Evolutionary conservation across 106 monocot species (phyloP), one percentile per base, ranked within the genome.

Genomic region (Agapanthus africanus): DNA sequence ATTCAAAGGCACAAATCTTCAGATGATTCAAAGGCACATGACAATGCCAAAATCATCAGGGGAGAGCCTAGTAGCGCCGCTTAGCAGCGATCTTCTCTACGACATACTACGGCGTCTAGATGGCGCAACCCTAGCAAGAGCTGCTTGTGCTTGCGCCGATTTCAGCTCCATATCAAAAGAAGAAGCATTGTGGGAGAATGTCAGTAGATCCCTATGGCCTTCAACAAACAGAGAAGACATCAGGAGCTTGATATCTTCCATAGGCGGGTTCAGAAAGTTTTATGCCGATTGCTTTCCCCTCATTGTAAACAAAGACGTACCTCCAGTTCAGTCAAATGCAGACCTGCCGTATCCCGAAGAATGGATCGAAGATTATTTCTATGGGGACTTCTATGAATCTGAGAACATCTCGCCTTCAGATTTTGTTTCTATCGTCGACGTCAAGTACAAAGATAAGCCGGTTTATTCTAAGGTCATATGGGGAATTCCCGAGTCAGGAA

Each of bases 241-340:
- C 59, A 66, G 78, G 30, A 60, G 40, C 32, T 75, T 83, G 31
- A 75, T 83, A 35, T 71, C 78, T 16, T 78, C 78, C 35, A 75
- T 78, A 65, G 82, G 82, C 71, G 82, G 82, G 16, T 83, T 83
- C 75, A 74, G 82, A 63, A 78, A 78, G 41, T 83, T 83, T 51
- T 78, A 78, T 50, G 74, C 82, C 31, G 82, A 83, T 41, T 83
- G 78, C 62, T 83, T 78, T 49, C 78, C 82, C 44, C 78, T 78
- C 31, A 78, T 83, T 6, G 70, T 83, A n/a, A 83, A 78, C 35
- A 78, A 78, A 59, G 82, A 75, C 57, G 65, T 83, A n/a, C 67
- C 66, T 38, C 57, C 70, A 6, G 40, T 68, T 31, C 67, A 75
- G 27, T 54, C 57, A 46, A 61, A 57, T 21, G 22, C 15, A 19